Percentiles rank a stretch among this genome's conserved stretches.
These are phyloP conservation scores for Ophiocordyceps polyrhachis-furcata DNA, from an alignment of 2,329 filamentous ascomycete species.

Conservation along the genomic window DNA sequence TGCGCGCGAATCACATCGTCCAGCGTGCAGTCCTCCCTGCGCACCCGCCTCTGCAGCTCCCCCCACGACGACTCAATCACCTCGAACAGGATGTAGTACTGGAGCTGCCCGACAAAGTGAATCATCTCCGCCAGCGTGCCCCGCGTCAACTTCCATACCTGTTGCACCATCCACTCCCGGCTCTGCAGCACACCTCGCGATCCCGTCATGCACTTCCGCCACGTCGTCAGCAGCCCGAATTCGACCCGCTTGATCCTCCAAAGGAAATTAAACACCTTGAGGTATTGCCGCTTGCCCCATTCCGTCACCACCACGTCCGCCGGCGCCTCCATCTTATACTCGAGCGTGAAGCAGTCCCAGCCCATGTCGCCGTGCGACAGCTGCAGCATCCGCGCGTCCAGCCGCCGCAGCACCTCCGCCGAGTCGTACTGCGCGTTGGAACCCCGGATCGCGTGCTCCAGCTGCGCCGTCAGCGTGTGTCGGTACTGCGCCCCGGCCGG, in stretches of 20 bases:
- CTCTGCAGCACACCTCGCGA: conserved; percentile 75
- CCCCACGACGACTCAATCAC: conserved; percentile 96
- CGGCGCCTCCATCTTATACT: conserved; percentile 94
- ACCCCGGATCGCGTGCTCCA: conserved; percentile 91
- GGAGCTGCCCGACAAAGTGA: conserved; percentile 89
- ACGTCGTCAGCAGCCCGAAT: conserved; percentile 77
- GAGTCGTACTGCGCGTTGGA: conserved; percentile 95
- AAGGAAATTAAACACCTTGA: conserved; percentile 98
- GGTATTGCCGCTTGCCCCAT: conserved; percentile 87
- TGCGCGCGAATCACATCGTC: conserved; percentile 92
- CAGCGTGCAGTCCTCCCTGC: conserved; percentile 71
- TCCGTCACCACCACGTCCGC: conserved; percentile 95
- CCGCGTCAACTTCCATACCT: conserved; percentile 79
- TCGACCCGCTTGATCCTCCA: conserved; percentile 98
- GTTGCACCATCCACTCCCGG: conserved; percentile 45
- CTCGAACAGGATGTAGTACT: conserved; percentile 97
- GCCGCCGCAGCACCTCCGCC: conserved; percentile 70
- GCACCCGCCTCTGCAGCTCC: conserved; percentile 65
- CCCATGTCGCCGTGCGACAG: conserved; percentile 92
- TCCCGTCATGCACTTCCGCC: conserved; percentile 92
- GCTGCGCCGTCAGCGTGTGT: conserved; percentile 89
- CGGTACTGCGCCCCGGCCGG: conserved; percentile 95
- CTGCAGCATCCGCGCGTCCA: conserved; percentile 97
- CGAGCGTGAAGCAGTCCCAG: conserved; percentile 97
- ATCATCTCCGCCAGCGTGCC: conserved; percentile 94